Evolutionary conservation across 164 flowering plant genomes (phyloP), one percentile per base, ranked within the genome.

Genomic region (Cinnamomum micranthum): DNA sequence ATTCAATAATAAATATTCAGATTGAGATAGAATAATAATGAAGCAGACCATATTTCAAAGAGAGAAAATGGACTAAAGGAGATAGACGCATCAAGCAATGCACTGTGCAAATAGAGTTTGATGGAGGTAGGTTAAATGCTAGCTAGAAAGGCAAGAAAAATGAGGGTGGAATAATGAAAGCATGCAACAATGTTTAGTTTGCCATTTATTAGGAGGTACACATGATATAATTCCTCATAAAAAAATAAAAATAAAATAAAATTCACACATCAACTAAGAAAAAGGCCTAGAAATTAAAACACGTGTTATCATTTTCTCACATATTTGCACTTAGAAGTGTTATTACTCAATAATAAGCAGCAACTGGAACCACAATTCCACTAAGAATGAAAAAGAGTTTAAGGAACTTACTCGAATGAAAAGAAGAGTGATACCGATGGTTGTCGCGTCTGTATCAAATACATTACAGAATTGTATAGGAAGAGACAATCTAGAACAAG

Each of bases 391-490:
- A n/a, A 33, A 19, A 75, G 20, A 24, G 23, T 31, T 2, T 31
- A 71, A 71, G 63, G 13, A 66, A 85, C 97, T 92, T 89, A 96
- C 99, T 96, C 99, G 68, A 96, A 96, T 28, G 98, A 78, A 76
- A 94, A 96, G 89, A 94, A 94, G 76, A 96, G 91, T 25, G 98
- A 89, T 41, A 94, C 97, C 0, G 99, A 96, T 78, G 98, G 90
- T 79, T 84, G 84, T 74, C 90, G 79, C 7, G 97, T 88, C 76
- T 88, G 85, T 68, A 92, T 72, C 86, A 96, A 78, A 77, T 80
- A 77, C 82, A 84, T 86, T 27, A 90, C 25, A 2, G 92, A 89
- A 71, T 82, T 89, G 82, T 88, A 91, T 75, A 92, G 75, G 77
- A 91, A 89, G 60, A 91, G 78, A 77, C 87, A 78, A 84, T 96